Base-by-base conservation (phyloP, 306 rosid genomes). In the Cicer yamashitae region DNA sequence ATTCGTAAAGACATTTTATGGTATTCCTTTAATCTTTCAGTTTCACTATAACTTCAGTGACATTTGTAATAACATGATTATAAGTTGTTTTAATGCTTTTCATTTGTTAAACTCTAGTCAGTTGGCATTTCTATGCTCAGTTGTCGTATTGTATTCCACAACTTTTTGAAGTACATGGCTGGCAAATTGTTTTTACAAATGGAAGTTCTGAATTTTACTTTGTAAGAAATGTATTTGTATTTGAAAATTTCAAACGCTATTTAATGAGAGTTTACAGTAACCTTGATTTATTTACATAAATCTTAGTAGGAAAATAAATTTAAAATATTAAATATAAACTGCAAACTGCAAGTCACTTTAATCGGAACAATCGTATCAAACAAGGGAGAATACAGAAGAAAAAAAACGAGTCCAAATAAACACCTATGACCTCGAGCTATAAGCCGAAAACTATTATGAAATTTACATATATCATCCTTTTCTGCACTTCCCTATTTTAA, bases 51-150 rank as follows among this genome's bases (percentile, higher is more conserved):
- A 44, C 62, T 64, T 38, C 59, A 43, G 48, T 51, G 41, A 52
- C 34, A 71, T 70, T 69, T 48, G 71, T 60, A 64, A 46, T 77
- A 38, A 48, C 46, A 39, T 60, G 71, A 70, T 38, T 60, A 70
- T 40, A 48, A 60, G 57, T 20, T 47, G 59, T 77, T 77, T 34
- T 46, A 68, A 45, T 56, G 74, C n/a, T 25, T 43, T 44, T 76
- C 67, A 41, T 53, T 50, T 3, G 3, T 1, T 51, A 60, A 39
- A 61, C 72, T 61, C 25, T 61, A 38, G 22, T 51, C 25, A 41
- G 22, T 17, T 37, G 37, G 71, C 34, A 25, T 44, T 40, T 56
- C 10, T 38, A 60, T 60, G 70, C 37, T 70, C 65, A 50, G 14
- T 50, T 45, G 57, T 1, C 0, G 20, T 61, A 60, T 13, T 71